phyloP scores from a whole-genome alignment of 176 grass and related monocot species.

The Aegilops umbellulata region DNA sequence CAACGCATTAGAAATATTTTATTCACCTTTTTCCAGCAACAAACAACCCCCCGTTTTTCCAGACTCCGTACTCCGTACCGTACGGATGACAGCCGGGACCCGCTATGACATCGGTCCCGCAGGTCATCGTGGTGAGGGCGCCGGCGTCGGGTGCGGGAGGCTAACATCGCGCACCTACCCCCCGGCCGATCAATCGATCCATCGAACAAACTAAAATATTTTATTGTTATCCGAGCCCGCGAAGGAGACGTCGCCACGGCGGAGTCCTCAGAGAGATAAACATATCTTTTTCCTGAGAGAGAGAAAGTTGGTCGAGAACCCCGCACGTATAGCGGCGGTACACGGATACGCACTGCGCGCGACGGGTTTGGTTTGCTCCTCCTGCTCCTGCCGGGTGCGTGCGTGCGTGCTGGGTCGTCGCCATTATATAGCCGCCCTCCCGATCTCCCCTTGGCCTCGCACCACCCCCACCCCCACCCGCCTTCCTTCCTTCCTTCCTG shows the following conservation, averaged over 20 bases:
- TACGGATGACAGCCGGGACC: neutral
- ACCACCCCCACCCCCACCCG: neutral
- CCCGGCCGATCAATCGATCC: no score
- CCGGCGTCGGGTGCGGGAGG: fast-evolving
- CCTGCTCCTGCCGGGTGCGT: neutral
- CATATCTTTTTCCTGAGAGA: no score
- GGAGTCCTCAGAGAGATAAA: neutral
- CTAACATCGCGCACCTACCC: neutral
- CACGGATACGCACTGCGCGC: neutral
- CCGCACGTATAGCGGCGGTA: neutral
- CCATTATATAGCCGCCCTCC: slow-evolving; percentile 42
- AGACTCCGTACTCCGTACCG: fast-evolving
- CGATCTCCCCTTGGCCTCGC: slow-evolving; percentile 17
- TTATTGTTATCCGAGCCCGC: neutral
- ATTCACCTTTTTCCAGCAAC: neutral
- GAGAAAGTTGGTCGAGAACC: neutral
- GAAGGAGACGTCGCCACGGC: no score
- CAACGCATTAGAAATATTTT: neutral
- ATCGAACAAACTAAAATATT: neutral
- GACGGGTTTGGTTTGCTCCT: slow-evolving; percentile 6
- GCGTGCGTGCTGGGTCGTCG: slow-evolving; percentile 2
- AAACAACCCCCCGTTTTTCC: neutral
- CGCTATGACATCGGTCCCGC: fast-evolving
- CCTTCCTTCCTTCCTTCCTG: neutral
- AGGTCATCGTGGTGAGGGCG: neutral